These are phyloP conservation scores for Dioszegia crocea DNA, from an alignment of 768 basidiomycete genomes.

Conservation along the genomic window DNA sequence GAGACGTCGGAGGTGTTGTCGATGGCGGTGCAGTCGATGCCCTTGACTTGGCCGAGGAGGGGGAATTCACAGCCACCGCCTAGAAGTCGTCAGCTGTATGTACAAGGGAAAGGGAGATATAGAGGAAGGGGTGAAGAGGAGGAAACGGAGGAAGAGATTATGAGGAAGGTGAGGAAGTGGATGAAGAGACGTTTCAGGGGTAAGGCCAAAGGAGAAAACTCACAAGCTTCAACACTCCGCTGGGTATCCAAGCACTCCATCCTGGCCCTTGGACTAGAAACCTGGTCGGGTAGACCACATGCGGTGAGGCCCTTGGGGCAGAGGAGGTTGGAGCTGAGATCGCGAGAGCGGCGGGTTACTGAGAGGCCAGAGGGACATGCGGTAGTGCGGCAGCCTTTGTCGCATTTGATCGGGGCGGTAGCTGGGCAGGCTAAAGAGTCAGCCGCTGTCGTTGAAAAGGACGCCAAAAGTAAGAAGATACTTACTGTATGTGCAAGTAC, in stretches of 20 bases:
- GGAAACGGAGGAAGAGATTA: neutral
- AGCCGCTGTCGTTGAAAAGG: too few relatives aligned
- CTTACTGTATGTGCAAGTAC: too few relatives aligned
- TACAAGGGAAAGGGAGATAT: too few relatives aligned
- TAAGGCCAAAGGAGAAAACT: neutral
- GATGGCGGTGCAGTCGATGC: slow-evolving; percentile 7
- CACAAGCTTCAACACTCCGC: neutral
- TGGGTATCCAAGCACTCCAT: neutral
- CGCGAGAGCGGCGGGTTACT: slow-evolving; percentile 6
- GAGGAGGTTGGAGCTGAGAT: slow-evolving; percentile 7
- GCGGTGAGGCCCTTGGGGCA: neutral
- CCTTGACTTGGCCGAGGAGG: neutral
- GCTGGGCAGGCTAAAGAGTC: too few relatives aligned
- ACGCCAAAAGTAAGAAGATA: too few relatives aligned
- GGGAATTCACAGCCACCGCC: slow-evolving; percentile 4
- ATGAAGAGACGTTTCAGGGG: neutral
- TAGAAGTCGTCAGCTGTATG: neutral
- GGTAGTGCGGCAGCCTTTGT: too few relatives aligned
- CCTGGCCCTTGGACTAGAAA: neutral
- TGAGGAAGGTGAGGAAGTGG: neutral
- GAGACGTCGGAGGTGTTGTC: neutral
- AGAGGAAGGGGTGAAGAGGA: neutral
- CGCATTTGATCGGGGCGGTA: too few relatives aligned
- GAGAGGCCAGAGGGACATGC: too few relatives aligned
- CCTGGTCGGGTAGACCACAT: neutral